Evolutionary conservation across 371 early-diverging fungal species (phyloP), one percentile per base, ranked within the genome.

Genomic region (Choanephora cucurbitarum): DNA sequence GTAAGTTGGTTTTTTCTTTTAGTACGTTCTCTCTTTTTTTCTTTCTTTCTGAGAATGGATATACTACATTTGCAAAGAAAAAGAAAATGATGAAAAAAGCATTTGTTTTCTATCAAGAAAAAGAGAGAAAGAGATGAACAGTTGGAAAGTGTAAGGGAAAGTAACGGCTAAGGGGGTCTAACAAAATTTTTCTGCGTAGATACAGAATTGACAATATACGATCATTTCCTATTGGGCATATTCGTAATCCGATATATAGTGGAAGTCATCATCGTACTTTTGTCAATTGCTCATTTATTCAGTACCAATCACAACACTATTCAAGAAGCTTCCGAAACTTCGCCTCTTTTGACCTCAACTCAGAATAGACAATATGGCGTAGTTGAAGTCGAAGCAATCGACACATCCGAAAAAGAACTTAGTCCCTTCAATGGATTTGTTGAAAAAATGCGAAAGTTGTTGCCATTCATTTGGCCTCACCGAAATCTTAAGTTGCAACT

Each of bases 401-500:
- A 47, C 33, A 33, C 40, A 13, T 39, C 54, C n/a, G 37, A 70
- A 28, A 59, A 71, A 37, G 48, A 68, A 44, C 64, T 66, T 18
- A 72, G 67, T n/a, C 65, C 75, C 4, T 64, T 81, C 28, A 50
- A 69, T 7, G 76, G 81, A 46, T 82, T 83, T 57, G 71, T 71
- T 40, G 46, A 43, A n/a, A 86, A 86, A 19, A 71, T 88, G 64
- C 61, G 74, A 39, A 79, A 82, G 28, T 78, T 95, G 17, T 34
- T 86, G 31, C 96, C 96, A 5, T 95, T 85, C 48, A 72, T 95
- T 37, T 93, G 94, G 93, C 96, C 96, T n/a, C 77, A 80, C 6
- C 67, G 73, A 9, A 80, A 83, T n/a, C 52, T 66, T 8, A 55
- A 69, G 24, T 74, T 96, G 14, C 92, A 92, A 67, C 18, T 81